Percentiles rank a stretch among this genome's conserved stretches.
Evolutionary conservation across 441 rosid genomes (phyloP).

Genomic region (Jatropha podagrica): DNA sequence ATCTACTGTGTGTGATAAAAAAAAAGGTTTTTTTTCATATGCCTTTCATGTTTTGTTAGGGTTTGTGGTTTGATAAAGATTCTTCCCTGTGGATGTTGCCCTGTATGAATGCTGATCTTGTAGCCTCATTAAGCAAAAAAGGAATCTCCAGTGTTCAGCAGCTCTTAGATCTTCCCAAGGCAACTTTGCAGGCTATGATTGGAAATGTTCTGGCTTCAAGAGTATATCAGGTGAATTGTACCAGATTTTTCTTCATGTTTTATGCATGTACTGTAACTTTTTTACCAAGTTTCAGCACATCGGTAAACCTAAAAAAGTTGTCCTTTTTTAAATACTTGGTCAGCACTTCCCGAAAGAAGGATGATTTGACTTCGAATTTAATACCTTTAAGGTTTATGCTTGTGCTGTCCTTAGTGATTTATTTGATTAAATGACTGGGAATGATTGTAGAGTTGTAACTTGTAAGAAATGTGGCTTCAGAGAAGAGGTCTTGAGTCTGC

Average conservation of each 20-base stretch:
- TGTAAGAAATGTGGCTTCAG: background rate
- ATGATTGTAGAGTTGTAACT: background rate
- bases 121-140: constrained; percentile 40
- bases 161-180: constrained; percentile 65
- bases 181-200: constrained; percentile 51
- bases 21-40: background rate
- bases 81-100: constrained; percentile 89
- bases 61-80: constrained; percentile 85
- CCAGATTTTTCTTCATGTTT: background rate
- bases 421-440: background rate
- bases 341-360: background rate
- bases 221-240: constrained; percentile 62
- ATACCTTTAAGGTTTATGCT: background rate
- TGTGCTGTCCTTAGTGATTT: background rate
- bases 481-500: background rate
- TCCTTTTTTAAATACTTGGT: background rate
- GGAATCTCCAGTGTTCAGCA: constrained; percentile 70
- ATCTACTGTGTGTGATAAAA: background rate
- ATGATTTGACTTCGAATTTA: background rate
- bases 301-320: background rate
- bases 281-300: background rate
- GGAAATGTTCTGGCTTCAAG: constrained; percentile 55
- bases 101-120: constrained; percentile 80
- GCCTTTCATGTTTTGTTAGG: constrained; percentile 42
- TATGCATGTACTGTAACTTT: background rate